Evolutionary conservation across 768 basidiomycete species (phyloP).

Genomic region (Tulasnella sp.): DNA sequence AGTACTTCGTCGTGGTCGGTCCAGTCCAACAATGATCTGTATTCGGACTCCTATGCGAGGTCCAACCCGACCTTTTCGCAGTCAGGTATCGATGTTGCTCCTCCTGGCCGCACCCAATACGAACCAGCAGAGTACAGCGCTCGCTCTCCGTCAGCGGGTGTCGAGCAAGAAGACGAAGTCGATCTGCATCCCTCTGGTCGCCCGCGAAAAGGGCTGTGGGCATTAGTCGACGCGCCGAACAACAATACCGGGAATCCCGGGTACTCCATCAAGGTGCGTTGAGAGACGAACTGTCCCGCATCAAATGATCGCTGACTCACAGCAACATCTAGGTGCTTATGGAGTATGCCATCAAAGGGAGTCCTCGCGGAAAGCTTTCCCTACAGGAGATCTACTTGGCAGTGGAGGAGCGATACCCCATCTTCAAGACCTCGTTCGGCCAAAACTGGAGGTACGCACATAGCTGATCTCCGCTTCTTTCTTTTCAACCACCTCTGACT

Average conservation of each 20-base stretch:
- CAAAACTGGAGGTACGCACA: slow-evolving; percentile 17
- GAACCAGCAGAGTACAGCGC: not conserved
- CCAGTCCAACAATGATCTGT: not conserved
- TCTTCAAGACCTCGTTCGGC: slow-evolving; percentile 10
- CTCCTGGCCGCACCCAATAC: not conserved
- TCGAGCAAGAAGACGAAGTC: not conserved
- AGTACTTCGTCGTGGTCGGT: not conserved
- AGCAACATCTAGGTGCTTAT: slow-evolving; percentile 13
- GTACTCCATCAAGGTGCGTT: slow-evolving; percentile 20
- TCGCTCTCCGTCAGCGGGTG: not conserved
- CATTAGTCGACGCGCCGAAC: slow-evolving; percentile 20
- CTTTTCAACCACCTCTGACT: not conserved
- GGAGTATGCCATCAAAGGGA: slow-evolving; percentile 28
- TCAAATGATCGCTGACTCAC: not conserved
- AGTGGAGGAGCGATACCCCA: slow-evolving; percentile 26
- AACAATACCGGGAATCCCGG: slow-evolving; percentile 26
- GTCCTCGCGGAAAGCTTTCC: slow-evolving; percentile 19
- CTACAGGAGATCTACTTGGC: slow-evolving; percentile 24
- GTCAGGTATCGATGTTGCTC: not conserved
- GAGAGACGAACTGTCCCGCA: not conserved
- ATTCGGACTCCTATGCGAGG: not conserved
- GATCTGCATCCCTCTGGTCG: slow-evolving; percentile 1
- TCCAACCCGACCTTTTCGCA: not conserved
- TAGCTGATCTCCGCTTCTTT: not conserved
- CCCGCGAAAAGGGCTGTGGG: slow-evolving; percentile 11